Evolutionary conservation across 371 early-diverging fungal genomes (phyloP).

Genomic region (Dichotomocladium elegans): DNA sequence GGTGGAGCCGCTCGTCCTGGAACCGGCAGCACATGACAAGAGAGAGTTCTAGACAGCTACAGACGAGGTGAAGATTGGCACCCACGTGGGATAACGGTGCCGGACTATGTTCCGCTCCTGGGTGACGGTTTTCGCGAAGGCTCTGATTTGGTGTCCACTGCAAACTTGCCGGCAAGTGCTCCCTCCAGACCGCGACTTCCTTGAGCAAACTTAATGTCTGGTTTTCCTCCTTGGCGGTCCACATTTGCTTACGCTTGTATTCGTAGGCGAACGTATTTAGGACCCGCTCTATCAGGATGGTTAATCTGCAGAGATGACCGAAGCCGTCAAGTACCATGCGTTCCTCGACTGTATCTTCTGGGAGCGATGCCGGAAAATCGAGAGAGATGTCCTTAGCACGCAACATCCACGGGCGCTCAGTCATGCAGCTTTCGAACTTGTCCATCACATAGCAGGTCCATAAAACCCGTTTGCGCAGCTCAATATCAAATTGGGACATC

Average conservation of each 20-base stretch:
- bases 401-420: slow-evolving; percentile 42
- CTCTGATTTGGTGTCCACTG: slow-evolving; percentile 23
- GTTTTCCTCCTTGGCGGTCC: slow-evolving; percentile 37
- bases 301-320: slow-evolving; percentile 30
- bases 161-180: slow-evolving; percentile 23
- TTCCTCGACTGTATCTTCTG: slow-evolving; percentile 38
- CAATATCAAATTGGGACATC: slow-evolving; percentile 44
- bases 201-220: slow-evolving; percentile 32
- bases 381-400: slow-evolving; percentile 31
- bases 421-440: slow-evolving; percentile 37
- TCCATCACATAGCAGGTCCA: slow-evolving; percentile 51
- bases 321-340: slow-evolving; percentile 26
- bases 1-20: slow-evolving; percentile 34
- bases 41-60: slow-evolving; percentile 38
- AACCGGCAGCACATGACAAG: slow-evolving; percentile 39
- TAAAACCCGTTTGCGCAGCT: slow-evolving; percentile 43
- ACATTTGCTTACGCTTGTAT: slow-evolving; percentile 18
- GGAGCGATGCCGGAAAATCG: slow-evolving; percentile 34
- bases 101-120: no score
- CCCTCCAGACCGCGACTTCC: slow-evolving; percentile 33
- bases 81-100: slow-evolving; percentile 22
- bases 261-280: slow-evolving; percentile 35
- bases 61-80: slow-evolving; percentile 32
- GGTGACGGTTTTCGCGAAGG: no score
- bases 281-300: slow-evolving; percentile 38